Conservation (phyloP, 177 flowering plant genomes). For the Vitis hybrid region DNA sequence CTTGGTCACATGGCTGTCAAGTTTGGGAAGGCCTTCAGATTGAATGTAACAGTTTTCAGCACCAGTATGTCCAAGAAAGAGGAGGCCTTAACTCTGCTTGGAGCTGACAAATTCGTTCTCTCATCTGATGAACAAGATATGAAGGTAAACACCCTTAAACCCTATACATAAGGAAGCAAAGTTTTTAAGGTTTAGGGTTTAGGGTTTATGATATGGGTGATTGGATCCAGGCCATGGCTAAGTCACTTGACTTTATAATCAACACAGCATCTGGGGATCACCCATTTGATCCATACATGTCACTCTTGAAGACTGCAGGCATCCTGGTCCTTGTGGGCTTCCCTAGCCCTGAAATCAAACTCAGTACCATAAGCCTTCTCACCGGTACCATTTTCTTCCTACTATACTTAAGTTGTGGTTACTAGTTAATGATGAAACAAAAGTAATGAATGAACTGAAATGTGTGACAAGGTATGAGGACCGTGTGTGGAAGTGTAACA, state of each 20-base stretch:
- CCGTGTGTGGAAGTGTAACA: too few species aligned
- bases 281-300: constrained; percentile 8
- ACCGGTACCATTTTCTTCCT: too few species aligned
- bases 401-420: too few species aligned
- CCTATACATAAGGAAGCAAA: not conserved
- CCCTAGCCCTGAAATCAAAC: too few species aligned
- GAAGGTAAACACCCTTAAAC: constrained; percentile 15
- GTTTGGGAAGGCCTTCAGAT: constrained; percentile 52
- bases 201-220: not conserved
- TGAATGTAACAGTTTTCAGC: constrained; percentile 45
- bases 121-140: constrained; percentile 41
- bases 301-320: constrained; percentile 11
- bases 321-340: not conserved
- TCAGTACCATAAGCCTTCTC: too few species aligned
- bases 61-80: constrained; percentile 46
- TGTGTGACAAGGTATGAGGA: too few species aligned
- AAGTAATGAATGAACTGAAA: too few species aligned
- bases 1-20: constrained; percentile 57
- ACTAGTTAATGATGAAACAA: too few species aligned
- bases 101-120: constrained; percentile 44
- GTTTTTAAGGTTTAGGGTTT: not conserved
- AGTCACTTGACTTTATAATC: constrained; percentile 4
- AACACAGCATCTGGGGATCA: not conserved
- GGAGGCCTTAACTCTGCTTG: constrained; percentile 35
- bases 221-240: constrained; percentile 36